Evolutionary conservation across 768 basidiomycete species (phyloP), one percentile per base, ranked within the genome.

Genomic region (Sistotremastrum niveocremeum): DNA sequence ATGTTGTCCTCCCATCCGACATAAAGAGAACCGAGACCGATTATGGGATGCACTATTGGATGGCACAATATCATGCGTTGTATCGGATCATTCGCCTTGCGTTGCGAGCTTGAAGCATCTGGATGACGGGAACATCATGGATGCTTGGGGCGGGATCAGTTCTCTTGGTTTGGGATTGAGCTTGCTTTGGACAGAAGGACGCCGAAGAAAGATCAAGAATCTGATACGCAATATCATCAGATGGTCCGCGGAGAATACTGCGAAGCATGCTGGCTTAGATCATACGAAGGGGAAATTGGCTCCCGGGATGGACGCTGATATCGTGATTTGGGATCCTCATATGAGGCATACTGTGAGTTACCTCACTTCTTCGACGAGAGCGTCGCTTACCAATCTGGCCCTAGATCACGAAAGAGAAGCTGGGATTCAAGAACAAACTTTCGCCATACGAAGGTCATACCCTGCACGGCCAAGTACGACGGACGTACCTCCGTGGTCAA

Each of bases 1-100:
- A 60, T 99, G 94, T 58, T 95, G 90, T 59, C 94, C 94, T 3
- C 95, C 94, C 4, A 84, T 99, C 50, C 77, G 94, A 39, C 74
- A 77, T 37, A 64, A 67, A 7, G 61, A 59, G 3, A 99, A 98
- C 60, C 69, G 81, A 46, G 77, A 86, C 41, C 59, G 64, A 37
- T 67, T 98, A 3, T 91, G 90, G 88, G 72, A 74, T 11, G 94
- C 86, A 1, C 64, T 98, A 47, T 61, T 73, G 45, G 83, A 82
- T 40, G 91, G 86, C 2, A 68, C 78, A 37, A 90, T 99, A 54
- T 88, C 95, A 63, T 91, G 74, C 57, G 79, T 98, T 45, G 91
- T 98, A 5, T 94, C 90, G 45, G 94, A 99, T 64, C 94, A 99
- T 59, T 91, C 87, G 51, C 93, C 93, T 10, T 97, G 93, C 61